Evolutionary conservation across 495 filamentous ascomycete species (phyloP), one percentile per base, ranked within the genome.

Genomic region (Lepraria neglecta): DNA sequence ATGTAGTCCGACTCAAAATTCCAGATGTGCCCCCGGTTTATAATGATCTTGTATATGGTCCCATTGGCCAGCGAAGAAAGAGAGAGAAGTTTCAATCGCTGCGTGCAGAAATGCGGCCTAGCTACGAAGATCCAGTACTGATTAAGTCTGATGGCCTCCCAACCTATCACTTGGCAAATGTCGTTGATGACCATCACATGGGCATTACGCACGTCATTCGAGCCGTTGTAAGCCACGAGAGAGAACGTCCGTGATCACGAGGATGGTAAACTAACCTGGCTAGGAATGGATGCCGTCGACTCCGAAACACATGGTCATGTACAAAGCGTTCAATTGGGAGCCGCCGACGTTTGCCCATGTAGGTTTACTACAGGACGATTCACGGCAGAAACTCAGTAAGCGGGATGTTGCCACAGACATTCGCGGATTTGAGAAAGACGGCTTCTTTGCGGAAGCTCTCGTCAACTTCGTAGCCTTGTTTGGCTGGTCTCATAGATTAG

Each of bases 121-220:
- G 47, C 73, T 87, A 80, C 57, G 87, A 89, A 59, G 89, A 91
- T 70, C 91, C 89, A 10, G 85, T 98, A 64, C 76, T 98, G 48
- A 71, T 96, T 31, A 98, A 97, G 73, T 85, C 84, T 9, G 94
- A 98, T 68, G 91, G 91, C 0, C 84, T 86, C 56, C 94, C 94
- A 1, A 97, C 94, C 10, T 98, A 98, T 69, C 94, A 97, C 71
- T 84, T 98, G 57, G 94, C 94, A 4, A 97, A 97, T 72, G 92
- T 98, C 28, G 86, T 98, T 24, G 94, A 98, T 71, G 94, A 98
- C 71, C 89, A 95, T 69, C 74, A 81, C 54, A 98, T 98, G 94
- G 72, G 87, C 56, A 95, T 98, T 68, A 97, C 91, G 4, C 92
- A 97, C 74, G 95, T 98, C 28, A 87, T 97, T 56, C 83, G 94